phyloP scores from a whole-genome alignment of 352 stramenopile species.

The Elongisporangium undulatum region DNA sequence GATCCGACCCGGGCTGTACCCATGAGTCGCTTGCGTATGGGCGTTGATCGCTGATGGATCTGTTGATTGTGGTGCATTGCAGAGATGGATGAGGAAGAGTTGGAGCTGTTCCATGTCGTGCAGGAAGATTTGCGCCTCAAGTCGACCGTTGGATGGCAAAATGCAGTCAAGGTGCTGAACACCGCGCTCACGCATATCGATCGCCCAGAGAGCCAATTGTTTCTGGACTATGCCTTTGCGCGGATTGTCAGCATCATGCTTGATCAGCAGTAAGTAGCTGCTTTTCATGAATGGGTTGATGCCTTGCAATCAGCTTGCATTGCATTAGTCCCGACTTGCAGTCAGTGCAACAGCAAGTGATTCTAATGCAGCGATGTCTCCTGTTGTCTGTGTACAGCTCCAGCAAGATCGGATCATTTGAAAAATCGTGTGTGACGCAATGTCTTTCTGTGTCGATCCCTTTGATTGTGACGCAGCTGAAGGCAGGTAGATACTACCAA shows the following conservation, averaged over 20 bases:
- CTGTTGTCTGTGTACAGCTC: constrained; percentile 31
- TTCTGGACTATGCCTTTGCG: constrained; percentile 70
- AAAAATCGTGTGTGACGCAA: constrained; percentile 85
- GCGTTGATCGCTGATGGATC: not conserved
- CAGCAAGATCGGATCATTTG: constrained; percentile 83
- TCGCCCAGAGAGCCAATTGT: constrained; percentile 63
- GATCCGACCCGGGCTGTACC: not conserved
- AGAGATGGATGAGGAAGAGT: constrained; percentile 79
- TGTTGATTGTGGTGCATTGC: constrained; percentile 9
- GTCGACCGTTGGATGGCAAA: constrained; percentile 89
- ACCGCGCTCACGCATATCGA: constrained; percentile 67
- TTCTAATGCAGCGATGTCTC: not conserved
- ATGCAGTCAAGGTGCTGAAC: constrained; percentile 83
- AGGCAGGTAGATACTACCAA: constrained; percentile 58
- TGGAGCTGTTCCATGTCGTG: constrained; percentile 82
- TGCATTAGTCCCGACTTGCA: not conserved
- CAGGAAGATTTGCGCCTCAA: constrained; percentile 83
- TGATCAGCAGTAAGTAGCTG: constrained; percentile 77
- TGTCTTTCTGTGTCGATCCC: constrained; percentile 62
- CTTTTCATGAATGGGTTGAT: not conserved
- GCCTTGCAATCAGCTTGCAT: not conserved
- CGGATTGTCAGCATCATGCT: constrained; percentile 89
- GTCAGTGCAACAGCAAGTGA: too few relatives aligned
- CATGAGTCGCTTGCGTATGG: not conserved
- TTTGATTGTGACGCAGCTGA: constrained; percentile 70